These are phyloP conservation scores for Glebionis coronaria DNA, from an alignment of 129 eudicot species.

Conservation along the genomic window DNA sequence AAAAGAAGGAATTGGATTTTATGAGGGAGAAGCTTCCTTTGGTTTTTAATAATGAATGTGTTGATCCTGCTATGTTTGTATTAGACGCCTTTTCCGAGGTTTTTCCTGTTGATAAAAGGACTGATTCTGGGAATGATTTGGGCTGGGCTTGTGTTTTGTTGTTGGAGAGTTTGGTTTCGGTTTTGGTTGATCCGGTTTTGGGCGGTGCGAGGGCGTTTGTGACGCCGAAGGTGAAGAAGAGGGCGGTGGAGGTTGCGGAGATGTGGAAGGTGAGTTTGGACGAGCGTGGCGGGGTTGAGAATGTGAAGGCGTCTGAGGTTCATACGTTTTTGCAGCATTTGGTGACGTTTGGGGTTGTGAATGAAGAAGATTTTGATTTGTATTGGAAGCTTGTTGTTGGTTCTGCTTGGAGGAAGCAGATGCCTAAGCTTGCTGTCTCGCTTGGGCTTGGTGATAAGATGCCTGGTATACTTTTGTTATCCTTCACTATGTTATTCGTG, in stretches of 20 bases:
- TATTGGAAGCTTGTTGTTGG: conserved; percentile 91
- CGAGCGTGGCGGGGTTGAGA: conserved; percentile 80
- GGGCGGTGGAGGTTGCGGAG: conserved; percentile 69
- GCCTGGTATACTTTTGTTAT: conserved; percentile 56
- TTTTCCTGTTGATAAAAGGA: conserved; percentile 76
- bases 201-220: conserved; percentile 74
- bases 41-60: conserved; percentile 52
- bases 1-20: conserved; percentile 76
- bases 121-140: conserved; percentile 53
- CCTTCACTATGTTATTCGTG: too few relatives aligned
- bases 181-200: conserved; percentile 72
- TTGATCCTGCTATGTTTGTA: conserved; percentile 88
- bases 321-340: conserved; percentile 92
- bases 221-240: conserved; percentile 71
- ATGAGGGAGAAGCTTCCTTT: conserved; percentile 54
- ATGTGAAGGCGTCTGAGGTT: conserved; percentile 79
- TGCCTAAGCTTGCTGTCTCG: conserved; percentile 95
- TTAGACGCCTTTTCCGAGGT: conserved; percentile 83
- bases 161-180: conserved; percentile 80
- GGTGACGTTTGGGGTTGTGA: conserved; percentile 87
- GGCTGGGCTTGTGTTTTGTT: conserved; percentile 98
- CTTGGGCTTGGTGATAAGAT: conserved; percentile 78
- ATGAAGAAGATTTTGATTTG: conserved; percentile 65
- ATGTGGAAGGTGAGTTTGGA: conserved; percentile 86
- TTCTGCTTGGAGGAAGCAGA: conserved; percentile 97